Evolutionary conservation across 139 green algal genomes (phyloP).

Genomic region (Haematococcus sp.): DNA sequence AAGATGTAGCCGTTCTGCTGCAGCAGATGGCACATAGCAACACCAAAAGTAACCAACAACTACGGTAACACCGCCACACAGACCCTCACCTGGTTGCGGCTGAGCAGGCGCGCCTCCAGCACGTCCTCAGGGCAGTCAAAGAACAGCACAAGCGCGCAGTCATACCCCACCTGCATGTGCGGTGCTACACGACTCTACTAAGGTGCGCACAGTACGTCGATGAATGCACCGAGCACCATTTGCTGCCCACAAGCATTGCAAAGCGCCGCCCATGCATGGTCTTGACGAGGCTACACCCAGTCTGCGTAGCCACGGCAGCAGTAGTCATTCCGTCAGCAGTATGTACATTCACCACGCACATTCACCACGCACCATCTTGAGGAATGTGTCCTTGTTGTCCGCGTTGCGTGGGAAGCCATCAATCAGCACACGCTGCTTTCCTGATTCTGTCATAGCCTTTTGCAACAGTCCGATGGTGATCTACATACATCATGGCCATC

Average conservation of each 20-base stretch:
- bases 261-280: too few species aligned
- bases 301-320: too few species aligned
- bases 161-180: conserved; percentile 66
- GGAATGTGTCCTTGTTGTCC: conserved; percentile 88
- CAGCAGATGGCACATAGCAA: not conserved
- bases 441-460: conserved; percentile 77
- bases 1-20: not conserved
- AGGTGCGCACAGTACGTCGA: too few species aligned
- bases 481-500: conserved; percentile 12
- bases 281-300: too few species aligned
- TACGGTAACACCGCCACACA: not conserved
- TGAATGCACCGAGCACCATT: too few species aligned
- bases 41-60: not conserved
- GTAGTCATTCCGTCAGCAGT: too few species aligned
- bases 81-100: conserved; percentile 36
- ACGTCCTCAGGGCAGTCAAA: conserved; percentile 90
- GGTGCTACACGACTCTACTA: too few species aligned
- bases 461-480: conserved; percentile 88
- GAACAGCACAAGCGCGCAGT: conserved; percentile 87
- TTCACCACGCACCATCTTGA: conserved; percentile 43
- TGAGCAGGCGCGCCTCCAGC: conserved; percentile 80
- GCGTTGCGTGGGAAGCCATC: conserved; percentile 94
- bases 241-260: too few species aligned
- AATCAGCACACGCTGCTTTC: conserved; percentile 77
- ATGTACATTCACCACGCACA: too few species aligned